Base-by-base conservation (phyloP, 2,329 filamentous ascomycete species). In the Aspergillus sp. region DNA sequence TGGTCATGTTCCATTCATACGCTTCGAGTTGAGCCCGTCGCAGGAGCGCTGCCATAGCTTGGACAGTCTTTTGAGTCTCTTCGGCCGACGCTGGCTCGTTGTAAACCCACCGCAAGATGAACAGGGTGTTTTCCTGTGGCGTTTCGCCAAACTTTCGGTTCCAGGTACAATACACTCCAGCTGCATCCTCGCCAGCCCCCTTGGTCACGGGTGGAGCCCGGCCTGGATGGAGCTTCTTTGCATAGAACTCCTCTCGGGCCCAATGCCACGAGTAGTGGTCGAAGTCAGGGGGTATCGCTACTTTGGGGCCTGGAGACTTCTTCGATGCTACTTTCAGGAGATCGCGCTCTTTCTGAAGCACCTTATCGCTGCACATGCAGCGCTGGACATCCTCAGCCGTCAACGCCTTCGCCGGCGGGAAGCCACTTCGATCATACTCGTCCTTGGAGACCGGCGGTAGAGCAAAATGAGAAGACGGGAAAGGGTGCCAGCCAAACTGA, bases 191-290 rank as follows among this genome's bases (percentile, higher is more conserved):
- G 1, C 90, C 77, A 2, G 88, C 90, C 13, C 92, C 92, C 64
- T 88, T 87, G 50, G 88, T 75, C 1, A 75, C 65, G 0, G 89
- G 86, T 0, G 58, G 57, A 14, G 58, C 58, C 5, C 66, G 67
- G 16, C 75, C 73, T 2, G 79, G 76, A 58, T 87, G 82, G 5
- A 92, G 76, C 56, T 83, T 80, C 50, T 80, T 78, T 4, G 81
- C 82, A 64, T 93, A 86, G 68, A 88, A 94, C 46, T 91, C 85
- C 71, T 96, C 90, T 45, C 93, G 84, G 53, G 85, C 83, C 68
- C 90, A 83, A 69, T 93, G 87, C 90, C 90, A 95, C 54, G 80
- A 73, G 59, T 91, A 80, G 6, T 84, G 83, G 51, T 86, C 81
- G 54, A 82, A 70, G 62, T 90, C 83, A 0, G 90, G 89, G 45